Evolutionary conservation across 768 basidiomycete species (phyloP).

Genomic region (Lactarius deliciosus): DNA sequence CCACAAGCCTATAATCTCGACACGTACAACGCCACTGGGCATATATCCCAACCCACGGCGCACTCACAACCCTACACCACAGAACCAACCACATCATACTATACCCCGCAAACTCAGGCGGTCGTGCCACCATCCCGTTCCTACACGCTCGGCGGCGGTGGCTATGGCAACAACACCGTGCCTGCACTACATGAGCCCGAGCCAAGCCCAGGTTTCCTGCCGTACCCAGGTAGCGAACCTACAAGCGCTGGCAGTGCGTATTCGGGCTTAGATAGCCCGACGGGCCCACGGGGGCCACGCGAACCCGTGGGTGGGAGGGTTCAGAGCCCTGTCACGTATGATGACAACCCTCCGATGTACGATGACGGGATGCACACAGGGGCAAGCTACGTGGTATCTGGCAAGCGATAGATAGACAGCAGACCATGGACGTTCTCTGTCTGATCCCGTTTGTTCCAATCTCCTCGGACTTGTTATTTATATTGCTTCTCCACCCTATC

Average conservation of each 20-base stretch:
- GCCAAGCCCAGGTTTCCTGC: constrained; percentile 22
- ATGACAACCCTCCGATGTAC: constrained; percentile 67
- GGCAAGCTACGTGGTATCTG: neutral
- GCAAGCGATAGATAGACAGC: constrained; percentile 17
- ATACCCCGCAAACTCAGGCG: constrained; percentile 19
- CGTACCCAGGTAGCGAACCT: constrained; percentile 28
- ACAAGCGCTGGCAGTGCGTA: constrained; percentile 20
- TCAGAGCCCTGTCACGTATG: constrained; percentile 32
- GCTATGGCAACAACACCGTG: constrained; percentile 51
- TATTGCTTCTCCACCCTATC: constrained; percentile 12
- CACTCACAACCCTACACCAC: constrained; percentile 23
- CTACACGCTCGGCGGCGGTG: constrained; percentile 57
- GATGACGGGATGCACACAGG: constrained; percentile 44
- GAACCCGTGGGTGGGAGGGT: neutral
- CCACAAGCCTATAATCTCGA: constrained; percentile 40
- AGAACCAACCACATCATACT: constrained; percentile 18
- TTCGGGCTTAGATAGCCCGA: constrained; percentile 11
- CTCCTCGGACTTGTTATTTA: constrained; percentile 13
- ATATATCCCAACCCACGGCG: constrained; percentile 25
- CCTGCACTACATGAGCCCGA: constrained; percentile 31
- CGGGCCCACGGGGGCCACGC: constrained; percentile 12
- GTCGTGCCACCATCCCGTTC: constrained; percentile 35
- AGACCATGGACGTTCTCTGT: neutral
- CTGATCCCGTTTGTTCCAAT: neutral
- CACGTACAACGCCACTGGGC: constrained; percentile 42